These are phyloP conservation scores for Xylariaceae sp. DNA, from an alignment of 2,329 filamentous ascomycete species.

Conservation along the genomic window DNA sequence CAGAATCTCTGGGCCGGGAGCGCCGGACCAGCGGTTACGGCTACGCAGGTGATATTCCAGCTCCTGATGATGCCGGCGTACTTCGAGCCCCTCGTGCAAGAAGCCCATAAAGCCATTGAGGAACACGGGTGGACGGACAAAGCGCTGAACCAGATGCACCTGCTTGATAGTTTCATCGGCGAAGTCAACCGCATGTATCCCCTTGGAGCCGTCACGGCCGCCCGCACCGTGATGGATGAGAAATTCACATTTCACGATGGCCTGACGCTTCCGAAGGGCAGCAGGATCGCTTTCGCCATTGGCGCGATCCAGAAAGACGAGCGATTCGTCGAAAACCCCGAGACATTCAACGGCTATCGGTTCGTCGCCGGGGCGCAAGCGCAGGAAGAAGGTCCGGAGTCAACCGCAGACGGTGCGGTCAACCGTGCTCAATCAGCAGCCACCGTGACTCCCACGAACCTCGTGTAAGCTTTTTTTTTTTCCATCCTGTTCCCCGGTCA, in stretches of 20 bases:
- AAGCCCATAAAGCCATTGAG: not conserved
- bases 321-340: not conserved
- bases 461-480: not conserved
- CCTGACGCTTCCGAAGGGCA: not conserved
- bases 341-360: not conserved
- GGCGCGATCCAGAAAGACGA: slow-evolving; percentile 2
- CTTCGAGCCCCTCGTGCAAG: not conserved
- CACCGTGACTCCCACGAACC: not conserved
- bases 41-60: slow-evolving; percentile 7
- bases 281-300: not conserved
- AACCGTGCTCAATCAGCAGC: not conserved
- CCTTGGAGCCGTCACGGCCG: slow-evolving; percentile 1
- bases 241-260: slow-evolving; percentile 4
- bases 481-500: not conserved
- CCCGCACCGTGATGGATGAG: slow-evolving; percentile 1
- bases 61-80: slow-evolving; percentile 1
- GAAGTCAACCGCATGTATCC: slow-evolving; percentile 1
- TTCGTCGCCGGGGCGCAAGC: not conserved
- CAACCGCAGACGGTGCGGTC: not conserved
- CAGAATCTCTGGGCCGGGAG: slow-evolving; percentile 8
- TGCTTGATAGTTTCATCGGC: not conserved
- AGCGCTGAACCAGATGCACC: not conserved
- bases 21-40: not conserved
- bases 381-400: not conserved
- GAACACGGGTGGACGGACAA: not conserved